A percentile compares a stretch with the other conserved stretches of the same genome.
Evolutionary conservation across 495 filamentous ascomycete genomes (phyloP).

Genomic region (Aspergillus egyptiacus): DNA sequence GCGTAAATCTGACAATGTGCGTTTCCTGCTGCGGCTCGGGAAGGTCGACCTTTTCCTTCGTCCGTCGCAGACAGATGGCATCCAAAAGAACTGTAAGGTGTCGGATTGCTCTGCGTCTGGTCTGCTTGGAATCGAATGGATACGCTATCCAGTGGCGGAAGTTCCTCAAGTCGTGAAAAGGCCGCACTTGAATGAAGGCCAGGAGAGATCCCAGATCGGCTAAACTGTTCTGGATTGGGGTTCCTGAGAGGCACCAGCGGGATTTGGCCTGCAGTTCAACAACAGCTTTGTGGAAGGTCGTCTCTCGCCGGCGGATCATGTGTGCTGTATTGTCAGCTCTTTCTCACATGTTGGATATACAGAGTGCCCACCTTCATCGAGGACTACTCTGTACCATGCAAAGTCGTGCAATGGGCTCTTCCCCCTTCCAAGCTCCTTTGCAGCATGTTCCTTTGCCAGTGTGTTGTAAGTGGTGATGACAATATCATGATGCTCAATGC

Average conservation of each 20-base stretch:
- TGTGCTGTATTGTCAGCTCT: constrained; percentile 14
- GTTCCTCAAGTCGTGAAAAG: constrained; percentile 7
- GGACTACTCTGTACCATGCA: constrained; percentile 1
- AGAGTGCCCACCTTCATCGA: background rate
- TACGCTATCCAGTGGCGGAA: constrained; percentile 15
- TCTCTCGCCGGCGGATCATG: constrained; percentile 19
- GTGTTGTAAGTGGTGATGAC: constrained; percentile 6
- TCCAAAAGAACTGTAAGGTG: constrained; percentile 13
- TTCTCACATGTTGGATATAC: background rate
- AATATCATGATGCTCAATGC: background rate
- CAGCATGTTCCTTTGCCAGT: background rate
- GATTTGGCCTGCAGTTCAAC: constrained; percentile 10
- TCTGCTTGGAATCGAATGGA: constrained; percentile 7
- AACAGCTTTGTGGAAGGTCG: constrained; percentile 13
- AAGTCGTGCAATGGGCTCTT: background rate
- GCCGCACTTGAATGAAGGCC: constrained; percentile 17
- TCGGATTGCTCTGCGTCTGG: background rate
- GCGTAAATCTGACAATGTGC: constrained; percentile 20
- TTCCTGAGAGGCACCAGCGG: constrained; percentile 23
- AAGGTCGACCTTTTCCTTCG: constrained; percentile 26
- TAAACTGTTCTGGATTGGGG: constrained; percentile 23
- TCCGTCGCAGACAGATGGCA: constrained; percentile 23
- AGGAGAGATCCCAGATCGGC: constrained; percentile 18
- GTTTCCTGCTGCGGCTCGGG: constrained; percentile 18
- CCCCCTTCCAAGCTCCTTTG: background rate